Conservation (phyloP, 1,139 yeast genomes). For the Blastobotrys indianensis region DNA sequence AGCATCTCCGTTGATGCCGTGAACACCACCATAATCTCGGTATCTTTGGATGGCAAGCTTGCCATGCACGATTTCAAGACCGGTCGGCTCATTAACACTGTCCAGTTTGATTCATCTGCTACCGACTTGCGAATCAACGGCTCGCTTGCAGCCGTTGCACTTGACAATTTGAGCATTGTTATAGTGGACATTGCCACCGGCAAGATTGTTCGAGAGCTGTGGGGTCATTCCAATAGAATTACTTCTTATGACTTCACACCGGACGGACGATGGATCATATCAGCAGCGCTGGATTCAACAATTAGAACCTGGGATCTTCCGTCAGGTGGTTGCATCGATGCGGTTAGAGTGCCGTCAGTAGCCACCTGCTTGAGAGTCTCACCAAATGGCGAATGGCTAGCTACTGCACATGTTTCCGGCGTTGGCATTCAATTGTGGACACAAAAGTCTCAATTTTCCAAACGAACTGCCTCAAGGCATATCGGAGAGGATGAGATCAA, state of each 20-base stretch:
- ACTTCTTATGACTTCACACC: slow-evolving; percentile 89
- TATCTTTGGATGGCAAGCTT: slow-evolving; percentile 84
- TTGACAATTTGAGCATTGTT: slow-evolving; percentile 81
- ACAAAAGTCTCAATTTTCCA: slow-evolving; percentile 75
- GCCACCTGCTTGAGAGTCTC: slow-evolving; percentile 78
- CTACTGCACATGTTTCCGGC: slow-evolving; percentile 88
- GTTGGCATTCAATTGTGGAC: slow-evolving; percentile 94
- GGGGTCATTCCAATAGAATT: slow-evolving; percentile 87
- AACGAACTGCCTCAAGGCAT: slow-evolving; percentile 62
- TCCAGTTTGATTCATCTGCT: slow-evolving; percentile 69
- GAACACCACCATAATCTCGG: slow-evolving; percentile 80
- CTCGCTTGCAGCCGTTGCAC: slow-evolving; percentile 74
- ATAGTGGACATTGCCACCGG: slow-evolving; percentile 79
- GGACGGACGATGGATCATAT: slow-evolving; percentile 92
- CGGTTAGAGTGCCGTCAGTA: slow-evolving; percentile 68
- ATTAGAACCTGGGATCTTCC: slow-evolving; percentile 97
- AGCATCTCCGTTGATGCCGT: slow-evolving; percentile 87
- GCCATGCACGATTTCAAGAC: slow-evolving; percentile 83
- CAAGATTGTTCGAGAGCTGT: slow-evolving; percentile 75
- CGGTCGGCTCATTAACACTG: slow-evolving; percentile 60
- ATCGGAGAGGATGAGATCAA: slow-evolving; percentile 53
- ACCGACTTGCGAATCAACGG: slow-evolving; percentile 74
- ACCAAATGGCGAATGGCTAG: slow-evolving; percentile 85
- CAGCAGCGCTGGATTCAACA: slow-evolving; percentile 79
- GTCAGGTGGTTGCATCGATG: slow-evolving; percentile 95